phyloP scores from a whole-genome alignment of 2,329 filamentous ascomycete genomes.

The Delphinella strobiligena region DNA sequence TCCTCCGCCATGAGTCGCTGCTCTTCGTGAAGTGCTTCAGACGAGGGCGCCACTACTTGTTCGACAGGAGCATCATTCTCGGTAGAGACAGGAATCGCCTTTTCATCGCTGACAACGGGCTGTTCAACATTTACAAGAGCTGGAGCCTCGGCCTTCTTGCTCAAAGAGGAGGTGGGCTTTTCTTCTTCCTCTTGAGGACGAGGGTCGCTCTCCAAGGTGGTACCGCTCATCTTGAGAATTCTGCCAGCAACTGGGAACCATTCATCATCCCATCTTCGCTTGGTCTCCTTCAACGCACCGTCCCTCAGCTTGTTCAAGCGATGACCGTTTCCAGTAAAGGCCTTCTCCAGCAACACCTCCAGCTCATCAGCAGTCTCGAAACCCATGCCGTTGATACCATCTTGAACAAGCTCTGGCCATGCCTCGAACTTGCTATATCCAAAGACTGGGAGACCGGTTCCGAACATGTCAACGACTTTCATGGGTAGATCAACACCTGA shows the following conservation, averaged over 20 bases:
- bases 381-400: slow-evolving; percentile 74
- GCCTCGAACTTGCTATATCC: slow-evolving; percentile 80
- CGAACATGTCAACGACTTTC: slow-evolving; percentile 99
- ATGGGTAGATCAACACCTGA: slow-evolving; percentile 94
- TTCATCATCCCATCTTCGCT: slow-evolving; percentile 76
- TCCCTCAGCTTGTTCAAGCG: slow-evolving; percentile 55
- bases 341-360: slow-evolving; percentile 45
- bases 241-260: slow-evolving; percentile 72
- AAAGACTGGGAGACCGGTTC: slow-evolving; percentile 77
- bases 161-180: not conserved
- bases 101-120: too few relatives aligned
- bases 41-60: too few relatives aligned
- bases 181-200: not conserved
- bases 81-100: too few relatives aligned
- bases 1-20: too few relatives aligned
- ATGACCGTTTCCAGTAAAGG: slow-evolving; percentile 46
- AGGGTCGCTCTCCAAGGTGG: not conserved
- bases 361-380: slow-evolving; percentile 64
- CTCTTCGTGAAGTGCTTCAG: too few relatives aligned
- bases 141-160: not conserved
- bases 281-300: slow-evolving; percentile 69
- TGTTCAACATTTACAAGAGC: not conserved
- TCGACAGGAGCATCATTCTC: too few relatives aligned
- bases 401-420: slow-evolving; percentile 80
- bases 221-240: not conserved